These are phyloP conservation scores for Colletotrichum tropicicola DNA, from an alignment of 2,329 filamentous ascomycete species.

Conservation along the genomic window DNA sequence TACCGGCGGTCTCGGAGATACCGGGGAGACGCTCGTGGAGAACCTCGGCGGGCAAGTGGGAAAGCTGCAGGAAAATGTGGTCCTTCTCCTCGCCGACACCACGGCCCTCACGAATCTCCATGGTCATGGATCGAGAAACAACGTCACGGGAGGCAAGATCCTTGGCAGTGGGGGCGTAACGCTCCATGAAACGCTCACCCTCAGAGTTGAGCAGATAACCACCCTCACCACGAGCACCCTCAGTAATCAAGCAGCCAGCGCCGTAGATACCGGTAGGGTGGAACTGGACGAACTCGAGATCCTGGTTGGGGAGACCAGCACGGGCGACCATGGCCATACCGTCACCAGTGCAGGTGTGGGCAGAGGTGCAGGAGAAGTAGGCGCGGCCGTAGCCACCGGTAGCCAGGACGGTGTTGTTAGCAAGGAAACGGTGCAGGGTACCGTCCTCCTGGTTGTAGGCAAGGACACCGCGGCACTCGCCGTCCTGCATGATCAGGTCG, in stretches of 20 bases:
- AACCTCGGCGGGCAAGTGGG: constrained; percentile 90
- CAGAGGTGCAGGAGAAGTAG: constrained; percentile 98
- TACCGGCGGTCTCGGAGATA: constrained; percentile 98
- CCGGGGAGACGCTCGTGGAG: constrained; percentile 96
- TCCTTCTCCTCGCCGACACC: constrained; percentile 98
- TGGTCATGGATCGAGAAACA: constrained; percentile 96
- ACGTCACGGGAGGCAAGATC: constrained; percentile 97
- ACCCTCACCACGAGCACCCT: constrained; percentile 97
- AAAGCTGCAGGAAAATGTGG: constrained; percentile 98
- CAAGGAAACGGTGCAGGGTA: constrained; percentile 94
- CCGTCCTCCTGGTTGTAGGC: constrained; percentile 99
- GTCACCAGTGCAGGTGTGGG: constrained; percentile 98
- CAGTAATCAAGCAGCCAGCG: constrained; percentile 96
- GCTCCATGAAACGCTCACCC: constrained; percentile 99
- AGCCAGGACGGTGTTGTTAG: constrained; percentile 95
- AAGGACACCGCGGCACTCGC: constrained; percentile 94
- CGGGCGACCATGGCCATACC: constrained; percentile 99
- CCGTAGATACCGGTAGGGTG: constrained; percentile 99
- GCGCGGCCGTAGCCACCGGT: constrained; percentile 98
- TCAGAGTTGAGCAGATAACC: constrained; percentile 97
- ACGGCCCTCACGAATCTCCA: constrained; percentile 97
- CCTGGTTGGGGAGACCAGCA: constrained; percentile 97
- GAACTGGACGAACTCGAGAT: constrained; percentile 99
- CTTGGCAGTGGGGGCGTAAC: constrained; percentile 97
- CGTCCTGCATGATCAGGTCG: constrained; percentile 97